These are phyloP conservation scores for Schizosaccharomyces versatilis DNA, from an alignment of 1,139 yeast genomes.

Conservation along the genomic window DNA sequence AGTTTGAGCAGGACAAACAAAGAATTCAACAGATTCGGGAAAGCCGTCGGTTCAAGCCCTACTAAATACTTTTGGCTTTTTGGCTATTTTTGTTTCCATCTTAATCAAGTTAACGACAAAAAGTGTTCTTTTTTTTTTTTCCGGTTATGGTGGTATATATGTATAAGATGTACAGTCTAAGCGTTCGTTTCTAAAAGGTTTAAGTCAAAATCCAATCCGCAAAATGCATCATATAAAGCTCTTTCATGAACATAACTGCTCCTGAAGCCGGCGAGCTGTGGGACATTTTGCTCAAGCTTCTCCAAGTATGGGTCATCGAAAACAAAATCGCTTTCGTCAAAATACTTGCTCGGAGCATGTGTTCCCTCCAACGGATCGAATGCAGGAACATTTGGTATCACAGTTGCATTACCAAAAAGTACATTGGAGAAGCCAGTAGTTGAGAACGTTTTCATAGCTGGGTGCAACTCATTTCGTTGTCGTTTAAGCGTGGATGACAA, in stretches of 20 bases:
- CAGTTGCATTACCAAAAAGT: neutral
- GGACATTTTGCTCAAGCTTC: neutral
- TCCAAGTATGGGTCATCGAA: too few relatives aligned
- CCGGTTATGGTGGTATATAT: too few relatives aligned
- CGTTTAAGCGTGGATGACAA: neutral
- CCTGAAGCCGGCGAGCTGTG: neutral
- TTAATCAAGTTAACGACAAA: neutral
- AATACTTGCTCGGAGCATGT: neutral
- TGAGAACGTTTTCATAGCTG: neutral
- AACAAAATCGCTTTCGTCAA: too few relatives aligned
- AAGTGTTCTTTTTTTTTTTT: too few relatives aligned
- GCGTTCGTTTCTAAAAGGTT: too few relatives aligned
- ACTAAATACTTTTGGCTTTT: slow-evolving; percentile 20
- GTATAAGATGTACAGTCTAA: too few relatives aligned
- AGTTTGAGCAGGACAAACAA: slow-evolving; percentile 80
- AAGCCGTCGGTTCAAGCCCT: slow-evolving; percentile 68
- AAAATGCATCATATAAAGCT: slow-evolving; percentile 1
- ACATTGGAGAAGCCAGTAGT: neutral
- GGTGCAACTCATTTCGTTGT: neutral
- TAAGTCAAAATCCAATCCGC: neutral
- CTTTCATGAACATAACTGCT: neutral
- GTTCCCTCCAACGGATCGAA: neutral
- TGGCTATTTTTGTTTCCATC: neutral
- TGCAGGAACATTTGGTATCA: neutral
- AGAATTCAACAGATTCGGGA: slow-evolving; percentile 58